Base-by-base conservation (phyloP, 139 green algal species). In the Choricystis sp. region DNA sequence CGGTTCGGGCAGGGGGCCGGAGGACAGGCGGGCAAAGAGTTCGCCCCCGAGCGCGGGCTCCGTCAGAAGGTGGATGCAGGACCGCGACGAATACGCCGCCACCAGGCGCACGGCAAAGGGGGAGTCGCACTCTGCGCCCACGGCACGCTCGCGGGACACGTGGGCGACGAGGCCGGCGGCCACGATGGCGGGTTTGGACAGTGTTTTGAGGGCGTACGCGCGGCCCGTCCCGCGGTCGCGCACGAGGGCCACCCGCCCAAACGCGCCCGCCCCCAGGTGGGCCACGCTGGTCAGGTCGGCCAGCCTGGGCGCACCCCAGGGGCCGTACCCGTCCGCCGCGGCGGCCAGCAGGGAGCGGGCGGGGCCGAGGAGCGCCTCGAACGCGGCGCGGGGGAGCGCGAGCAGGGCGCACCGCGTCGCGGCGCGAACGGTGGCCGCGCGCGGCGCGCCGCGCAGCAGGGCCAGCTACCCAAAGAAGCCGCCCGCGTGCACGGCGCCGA, bases 391-490 rank as follows among this genome's bases (percentile, higher is more conserved):
- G 27, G 77, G 73, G 62, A 94, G 74, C 31, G 67, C 66, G 64
- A 93, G 84, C 58, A 94, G 70, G 22, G 60, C 30, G 60, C 31
- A 19, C 20, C 28, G 31, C 0, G 76, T 79, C 3, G 74, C 64
- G 0, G 90, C 81, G 58, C 74, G 55, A 30, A 97, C 83, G 4
- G 83, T 94, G 49, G 87, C 89, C 9, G 90, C 85, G 1, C 90
- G 78, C 4, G 76, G 81, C 52, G 76, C 81, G 66, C 83, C 57
- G 0, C 68, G 63, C 64, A 97, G 74, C 58, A 97, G 81, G 3
- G 89, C 78, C 25, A 89, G 71, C 80, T 97, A 89, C 23, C 91
- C 91, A 74, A 96, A 96, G 69, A 88, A 95, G 59, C 74, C 75
- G 0, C 69, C 72, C 2, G 72, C 66, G 2, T 66, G 69, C 52